Evolutionary conservation across 768 basidiomycete species (phyloP).

Genomic region (Termitomyces heimii): DNA sequence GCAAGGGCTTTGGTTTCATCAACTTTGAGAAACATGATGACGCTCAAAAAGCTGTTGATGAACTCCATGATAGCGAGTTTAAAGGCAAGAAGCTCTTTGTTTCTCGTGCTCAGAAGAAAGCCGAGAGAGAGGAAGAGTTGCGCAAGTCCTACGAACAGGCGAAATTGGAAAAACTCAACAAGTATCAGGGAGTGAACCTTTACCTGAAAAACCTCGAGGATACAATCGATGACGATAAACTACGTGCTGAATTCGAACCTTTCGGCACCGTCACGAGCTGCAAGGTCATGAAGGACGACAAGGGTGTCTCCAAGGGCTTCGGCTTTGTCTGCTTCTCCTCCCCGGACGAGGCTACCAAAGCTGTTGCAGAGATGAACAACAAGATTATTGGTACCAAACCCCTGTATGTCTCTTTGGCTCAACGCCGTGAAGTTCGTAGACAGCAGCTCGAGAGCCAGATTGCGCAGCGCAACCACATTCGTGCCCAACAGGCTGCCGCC

Average conservation of each 20-base stretch:
- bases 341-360: constrained; percentile 98
- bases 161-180: constrained; percentile 95
- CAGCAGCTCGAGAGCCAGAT: constrained; percentile 99
- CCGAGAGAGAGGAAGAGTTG: constrained; percentile 96
- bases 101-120: constrained; percentile 95
- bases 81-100: constrained; percentile 92
- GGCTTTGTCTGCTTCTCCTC: constrained; percentile 99
- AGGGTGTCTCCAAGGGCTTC: constrained; percentile 89
- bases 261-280: constrained; percentile 97
- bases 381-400: constrained; percentile 99
- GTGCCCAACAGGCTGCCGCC: constrained; percentile 93
- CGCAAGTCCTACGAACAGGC: constrained; percentile 91
- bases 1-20: constrained; percentile 98
- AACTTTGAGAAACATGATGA: constrained; percentile 93
- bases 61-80: constrained; percentile 79
- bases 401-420: constrained; percentile 96
- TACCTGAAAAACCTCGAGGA: constrained; percentile 99
- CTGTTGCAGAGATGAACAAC: constrained; percentile 99
- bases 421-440: constrained; percentile 95
- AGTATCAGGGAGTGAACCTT: constrained; percentile 97
- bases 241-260: constrained; percentile 92
- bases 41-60: constrained; percentile 85
- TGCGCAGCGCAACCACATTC: constrained; percentile 94
- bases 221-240: constrained; percentile 95
- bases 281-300: constrained; percentile 99